Evolutionary conservation across 768 basidiomycete species (phyloP).

Genomic region (Phlebiopsis flavidoalba): DNA sequence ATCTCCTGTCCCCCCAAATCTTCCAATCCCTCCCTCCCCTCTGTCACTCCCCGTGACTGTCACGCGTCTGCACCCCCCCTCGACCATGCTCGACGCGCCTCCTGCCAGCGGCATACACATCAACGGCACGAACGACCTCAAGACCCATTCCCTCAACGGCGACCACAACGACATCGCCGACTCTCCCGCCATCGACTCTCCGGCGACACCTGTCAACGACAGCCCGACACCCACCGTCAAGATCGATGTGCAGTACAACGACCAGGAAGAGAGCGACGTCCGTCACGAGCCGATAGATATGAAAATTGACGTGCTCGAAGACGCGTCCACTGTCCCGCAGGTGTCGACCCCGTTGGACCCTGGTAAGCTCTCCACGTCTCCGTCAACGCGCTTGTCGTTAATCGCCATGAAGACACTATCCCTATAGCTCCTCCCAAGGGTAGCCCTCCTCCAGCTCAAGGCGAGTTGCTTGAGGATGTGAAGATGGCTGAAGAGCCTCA

Average conservation of each 20-base stretch:
- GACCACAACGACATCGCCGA: slow-evolving; percentile 21
- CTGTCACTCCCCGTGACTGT: slow-evolving; percentile 55
- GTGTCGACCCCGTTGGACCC: slow-evolving; percentile 42
- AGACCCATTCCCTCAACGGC: slow-evolving; percentile 16
- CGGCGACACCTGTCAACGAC: slow-evolving; percentile 56
- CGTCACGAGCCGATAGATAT: slow-evolving; percentile 54
- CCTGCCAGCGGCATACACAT: slow-evolving; percentile 21
- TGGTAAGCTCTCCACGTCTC: slow-evolving; percentile 32
- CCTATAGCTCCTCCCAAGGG: slow-evolving; percentile 40
- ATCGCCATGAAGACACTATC: slow-evolving; percentile 30
- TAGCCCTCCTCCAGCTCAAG: slow-evolving; percentile 41
- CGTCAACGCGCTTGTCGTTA: not conserved
- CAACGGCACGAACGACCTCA: slow-evolving; percentile 27
- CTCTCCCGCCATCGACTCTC: slow-evolving; percentile 43
- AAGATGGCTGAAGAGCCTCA: slow-evolving; percentile 46
- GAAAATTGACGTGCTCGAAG: slow-evolving; percentile 39
- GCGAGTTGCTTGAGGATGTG: slow-evolving; percentile 46
- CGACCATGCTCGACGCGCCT: slow-evolving; percentile 56
- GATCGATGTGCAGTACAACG: slow-evolving; percentile 56
- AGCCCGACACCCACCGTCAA: slow-evolving; percentile 47
- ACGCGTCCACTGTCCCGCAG: slow-evolving; percentile 42
- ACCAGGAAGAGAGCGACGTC: slow-evolving; percentile 59
- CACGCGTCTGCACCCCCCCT: slow-evolving; percentile 43
- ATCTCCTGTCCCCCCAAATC: slow-evolving; percentile 68
- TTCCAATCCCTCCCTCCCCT: slow-evolving; percentile 34